A percentile compares a stretch with the other conserved stretches of the same genome.
phyloP scores from a whole-genome alignment of 208 protist genomes.

The Crithidia thermophila region DNA sequence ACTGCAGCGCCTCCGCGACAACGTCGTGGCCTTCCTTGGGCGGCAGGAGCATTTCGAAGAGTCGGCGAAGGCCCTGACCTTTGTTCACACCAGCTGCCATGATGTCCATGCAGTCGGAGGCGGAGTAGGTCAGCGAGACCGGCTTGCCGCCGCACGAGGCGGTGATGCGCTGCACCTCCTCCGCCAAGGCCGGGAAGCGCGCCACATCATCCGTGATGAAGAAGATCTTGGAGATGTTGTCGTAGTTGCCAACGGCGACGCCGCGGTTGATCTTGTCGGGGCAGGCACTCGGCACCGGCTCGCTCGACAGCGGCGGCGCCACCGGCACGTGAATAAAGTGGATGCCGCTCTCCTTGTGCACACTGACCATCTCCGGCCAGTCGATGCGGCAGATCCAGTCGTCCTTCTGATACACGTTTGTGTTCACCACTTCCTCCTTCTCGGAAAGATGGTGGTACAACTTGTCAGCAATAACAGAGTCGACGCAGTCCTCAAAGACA shows the following conservation, averaged over 20 bases:
- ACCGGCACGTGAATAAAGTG: conserved; percentile 24
- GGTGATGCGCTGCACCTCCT: conserved; percentile 21
- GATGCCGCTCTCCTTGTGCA: conserved; percentile 45
- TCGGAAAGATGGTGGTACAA: conserved; percentile 32
- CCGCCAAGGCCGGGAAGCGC: conserved; percentile 12
- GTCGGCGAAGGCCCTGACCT: conserved; percentile 26
- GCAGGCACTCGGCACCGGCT: not conserved
- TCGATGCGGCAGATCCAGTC: conserved; percentile 62
- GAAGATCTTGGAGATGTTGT: conserved; percentile 48
- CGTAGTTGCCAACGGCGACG: conserved; percentile 32
- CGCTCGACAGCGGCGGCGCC: not conserved
- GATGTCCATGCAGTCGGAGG: conserved; percentile 41
- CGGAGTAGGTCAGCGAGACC: conserved; percentile 40
- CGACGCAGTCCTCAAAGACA: conserved; percentile 27
- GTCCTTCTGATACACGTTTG: conserved; percentile 57
- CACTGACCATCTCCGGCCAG: conserved; percentile 42
- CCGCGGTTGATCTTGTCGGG: not conserved
- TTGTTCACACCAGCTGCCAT: conserved; percentile 44
- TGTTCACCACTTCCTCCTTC: conserved; percentile 45
- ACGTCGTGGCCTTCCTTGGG: conserved; percentile 15
- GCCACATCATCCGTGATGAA: conserved; percentile 35
- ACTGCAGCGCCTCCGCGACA: conserved; percentile 18
- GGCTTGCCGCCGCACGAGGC: conserved; percentile 1
- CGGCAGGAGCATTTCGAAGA: conserved; percentile 23
- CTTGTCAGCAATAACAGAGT: conserved; percentile 35